phyloP scores from a whole-genome alignment of 768 basidiomycete genomes.

The Rhodotorula kratochvilovae region DNA sequence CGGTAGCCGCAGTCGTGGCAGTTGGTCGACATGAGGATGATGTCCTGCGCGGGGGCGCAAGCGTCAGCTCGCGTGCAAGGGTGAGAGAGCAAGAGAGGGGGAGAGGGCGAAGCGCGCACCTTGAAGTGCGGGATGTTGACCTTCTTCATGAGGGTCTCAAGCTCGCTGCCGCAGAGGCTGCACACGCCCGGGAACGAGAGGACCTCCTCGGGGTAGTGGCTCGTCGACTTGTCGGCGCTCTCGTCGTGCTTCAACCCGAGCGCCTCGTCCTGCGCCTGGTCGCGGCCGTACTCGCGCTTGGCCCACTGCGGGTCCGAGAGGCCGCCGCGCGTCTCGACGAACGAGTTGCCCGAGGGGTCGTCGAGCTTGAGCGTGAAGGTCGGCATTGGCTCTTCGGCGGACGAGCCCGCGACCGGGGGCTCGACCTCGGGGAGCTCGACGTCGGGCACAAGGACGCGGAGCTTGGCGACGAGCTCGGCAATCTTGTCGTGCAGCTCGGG shows the following conservation, averaged over 20 bases:
- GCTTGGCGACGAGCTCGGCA: conserved; percentile 63
- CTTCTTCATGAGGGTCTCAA: conserved; percentile 91
- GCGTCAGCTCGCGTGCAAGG: no score
- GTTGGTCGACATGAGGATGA: conserved; percentile 96
- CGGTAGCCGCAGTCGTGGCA: conserved; percentile 92
- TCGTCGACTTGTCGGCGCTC: conserved; percentile 38
- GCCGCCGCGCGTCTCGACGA: conserved; percentile 71
- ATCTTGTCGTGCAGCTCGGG: conserved; percentile 68
- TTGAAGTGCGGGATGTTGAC: conserved; percentile 97
- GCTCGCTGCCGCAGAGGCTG: conserved; percentile 74
- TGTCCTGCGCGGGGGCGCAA: conserved; percentile 59
- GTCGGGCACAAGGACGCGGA: conserved; percentile 62
- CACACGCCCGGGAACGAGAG: conserved; percentile 81
- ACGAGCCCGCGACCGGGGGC: conserved; percentile 37
- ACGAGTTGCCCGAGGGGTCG: conserved; percentile 94
- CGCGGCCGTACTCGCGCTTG: conserved; percentile 72
- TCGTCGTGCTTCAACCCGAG: conserved; percentile 64
- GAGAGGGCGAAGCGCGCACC: conserved; percentile 52
- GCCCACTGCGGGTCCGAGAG: conserved; percentile 93
- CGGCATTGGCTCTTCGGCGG: conserved; percentile 58
- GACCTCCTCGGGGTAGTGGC: conserved; percentile 68
- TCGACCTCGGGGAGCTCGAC: conserved; percentile 52
- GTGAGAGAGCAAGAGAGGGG: background rate
- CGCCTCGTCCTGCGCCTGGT: conserved; percentile 69
- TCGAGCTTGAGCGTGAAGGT: conserved; percentile 79